phyloP scores from a whole-genome alignment of 371 early-diverging fungal genomes.

The Rhizopus arrhizus region DNA sequence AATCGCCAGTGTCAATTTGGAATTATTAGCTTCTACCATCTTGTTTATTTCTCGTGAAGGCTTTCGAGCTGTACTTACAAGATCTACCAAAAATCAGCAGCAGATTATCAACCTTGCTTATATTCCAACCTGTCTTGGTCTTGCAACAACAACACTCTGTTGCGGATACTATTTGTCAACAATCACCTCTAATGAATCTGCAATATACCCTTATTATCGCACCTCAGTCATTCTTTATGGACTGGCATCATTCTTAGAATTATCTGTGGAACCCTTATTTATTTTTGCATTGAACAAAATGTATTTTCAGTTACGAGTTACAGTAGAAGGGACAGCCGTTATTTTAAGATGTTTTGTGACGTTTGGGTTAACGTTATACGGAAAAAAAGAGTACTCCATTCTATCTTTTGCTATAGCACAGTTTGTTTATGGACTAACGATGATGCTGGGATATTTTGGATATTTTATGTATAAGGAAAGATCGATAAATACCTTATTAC shows the following conservation, averaged over 20 bases:
- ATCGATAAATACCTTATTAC: slow-evolving; percentile 37
- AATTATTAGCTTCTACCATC: slow-evolving; percentile 83
- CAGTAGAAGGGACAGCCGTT: slow-evolving; percentile 81
- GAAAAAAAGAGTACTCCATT: slow-evolving; percentile 41
- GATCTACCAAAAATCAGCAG: slow-evolving; percentile 53
- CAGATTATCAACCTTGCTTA: slow-evolving; percentile 77
- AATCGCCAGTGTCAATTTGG: slow-evolving; percentile 82
- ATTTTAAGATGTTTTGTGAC: slow-evolving; percentile 72
- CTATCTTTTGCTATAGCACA: slow-evolving; percentile 82
- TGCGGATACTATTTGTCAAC: slow-evolving; percentile 55
- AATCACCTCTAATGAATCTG: slow-evolving; percentile 33
- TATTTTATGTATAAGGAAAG: slow-evolving; percentile 50
- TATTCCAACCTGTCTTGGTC: slow-evolving; percentile 70
- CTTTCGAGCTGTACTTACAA: slow-evolving; percentile 80
- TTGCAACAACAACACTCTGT: slow-evolving; percentile 51
- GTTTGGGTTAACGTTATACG: slow-evolving; percentile 63
- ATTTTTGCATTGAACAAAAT: slow-evolving; percentile 71
- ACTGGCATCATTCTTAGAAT: slow-evolving; percentile 72
- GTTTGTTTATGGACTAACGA: slow-evolving; percentile 61
- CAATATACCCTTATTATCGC: slow-evolving; percentile 47
- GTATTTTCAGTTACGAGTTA: slow-evolving; percentile 76
- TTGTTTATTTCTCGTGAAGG: slow-evolving; percentile 92
- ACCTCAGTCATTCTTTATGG: slow-evolving; percentile 67
- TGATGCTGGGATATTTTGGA: slow-evolving; percentile 61
- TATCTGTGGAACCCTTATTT: slow-evolving; percentile 84